These are phyloP conservation scores for Penicillium sp. DNA, from an alignment of 2,329 filamentous ascomycete genomes.

Conservation along the genomic window DNA sequence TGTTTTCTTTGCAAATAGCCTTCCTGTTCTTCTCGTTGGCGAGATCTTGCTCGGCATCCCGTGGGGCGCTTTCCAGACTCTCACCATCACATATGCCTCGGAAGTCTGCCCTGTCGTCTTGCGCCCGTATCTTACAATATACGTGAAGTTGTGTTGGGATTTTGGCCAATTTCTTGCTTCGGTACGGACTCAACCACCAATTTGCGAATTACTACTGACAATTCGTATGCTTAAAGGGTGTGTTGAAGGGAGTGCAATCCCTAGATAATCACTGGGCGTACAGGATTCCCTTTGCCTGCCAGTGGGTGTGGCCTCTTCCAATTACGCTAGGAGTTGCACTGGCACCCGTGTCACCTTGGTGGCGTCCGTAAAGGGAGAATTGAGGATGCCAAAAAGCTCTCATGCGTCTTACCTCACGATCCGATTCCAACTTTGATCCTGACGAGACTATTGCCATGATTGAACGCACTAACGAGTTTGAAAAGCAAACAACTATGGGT, in stretches of 20 bases:
- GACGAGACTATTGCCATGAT: not conserved
- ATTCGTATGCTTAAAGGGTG: constrained; percentile 37
- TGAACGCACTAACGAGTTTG: not conserved
- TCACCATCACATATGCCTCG: constrained; percentile 56
- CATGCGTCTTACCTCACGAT: not conserved
- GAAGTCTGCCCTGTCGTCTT: constrained; percentile 50
- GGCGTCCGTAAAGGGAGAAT: not conserved
- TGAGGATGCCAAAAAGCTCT: not conserved
- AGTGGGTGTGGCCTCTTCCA: constrained; percentile 54
- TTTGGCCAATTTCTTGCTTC: constrained; percentile 57
- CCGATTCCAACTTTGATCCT: not conserved
- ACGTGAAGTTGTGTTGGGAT: constrained; percentile 60
- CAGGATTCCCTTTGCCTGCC: constrained; percentile 52
- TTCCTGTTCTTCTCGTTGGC: constrained; percentile 59
- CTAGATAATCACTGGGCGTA: constrained; percentile 38
- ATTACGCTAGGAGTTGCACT: not conserved
- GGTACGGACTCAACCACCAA: constrained; percentile 11
- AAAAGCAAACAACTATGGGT: not conserved
- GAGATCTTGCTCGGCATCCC: constrained; percentile 66
- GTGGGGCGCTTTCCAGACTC: constrained; percentile 55
- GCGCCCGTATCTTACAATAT: constrained; percentile 55
- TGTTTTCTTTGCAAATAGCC: constrained; percentile 65
- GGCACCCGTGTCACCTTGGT: not conserved
- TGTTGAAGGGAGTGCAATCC: too few species aligned
- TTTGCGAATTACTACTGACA: too few species aligned